Conservation (phyloP, 345 rosid species). For the Erucastrum elatum region DNA sequence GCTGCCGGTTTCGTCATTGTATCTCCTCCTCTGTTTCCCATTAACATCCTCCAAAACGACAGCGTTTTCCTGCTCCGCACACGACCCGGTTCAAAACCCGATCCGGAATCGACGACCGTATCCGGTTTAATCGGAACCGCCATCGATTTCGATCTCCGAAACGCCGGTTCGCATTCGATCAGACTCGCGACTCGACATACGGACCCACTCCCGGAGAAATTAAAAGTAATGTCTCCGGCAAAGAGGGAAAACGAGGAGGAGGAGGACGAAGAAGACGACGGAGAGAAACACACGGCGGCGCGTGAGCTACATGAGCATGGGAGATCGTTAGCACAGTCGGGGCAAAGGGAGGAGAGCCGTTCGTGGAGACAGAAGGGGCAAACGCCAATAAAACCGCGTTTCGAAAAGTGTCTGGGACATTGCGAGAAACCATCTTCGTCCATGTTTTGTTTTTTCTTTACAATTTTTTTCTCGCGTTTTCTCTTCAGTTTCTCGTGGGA, state of each 20-base stretch:
- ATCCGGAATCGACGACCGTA: conserved; percentile 21
- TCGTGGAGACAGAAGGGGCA: conserved; percentile 86
- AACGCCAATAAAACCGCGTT: conserved; percentile 44
- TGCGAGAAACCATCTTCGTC: conserved; percentile 76
- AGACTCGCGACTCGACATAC: conserved; percentile 61
- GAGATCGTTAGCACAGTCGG: conserved; percentile 68
- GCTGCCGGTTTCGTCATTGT: conserved; percentile 31
- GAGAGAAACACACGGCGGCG: conserved; percentile 43
- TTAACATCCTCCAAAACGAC: conserved; percentile 64
- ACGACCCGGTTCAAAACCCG: conserved; percentile 11
- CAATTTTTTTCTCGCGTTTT: conserved; percentile 3
- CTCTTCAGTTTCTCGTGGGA: conserved; percentile 6
- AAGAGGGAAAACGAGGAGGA: conserved; percentile 50
- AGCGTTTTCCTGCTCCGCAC: conserved; percentile 28
- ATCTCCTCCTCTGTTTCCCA: conserved; percentile 41
- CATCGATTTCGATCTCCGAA: conserved; percentile 79
- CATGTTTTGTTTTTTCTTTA: conserved; percentile 9
- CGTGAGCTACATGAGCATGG: conserved; percentile 69
- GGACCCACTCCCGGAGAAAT: conserved; percentile 38
- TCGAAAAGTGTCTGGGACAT: conserved; percentile 68
- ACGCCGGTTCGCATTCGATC: conserved; percentile 67
- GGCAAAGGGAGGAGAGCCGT: conserved; percentile 74
- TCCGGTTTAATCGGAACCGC: conserved; percentile 61
- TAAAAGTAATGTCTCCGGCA: conserved; percentile 30
- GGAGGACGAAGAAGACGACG: conserved; percentile 52